A percentile compares a stretch with the other conserved stretches of the same genome.
phyloP scores from a whole-genome alignment of 768 basidiomycete species.

The Boletus pseudopeckii region DNA sequence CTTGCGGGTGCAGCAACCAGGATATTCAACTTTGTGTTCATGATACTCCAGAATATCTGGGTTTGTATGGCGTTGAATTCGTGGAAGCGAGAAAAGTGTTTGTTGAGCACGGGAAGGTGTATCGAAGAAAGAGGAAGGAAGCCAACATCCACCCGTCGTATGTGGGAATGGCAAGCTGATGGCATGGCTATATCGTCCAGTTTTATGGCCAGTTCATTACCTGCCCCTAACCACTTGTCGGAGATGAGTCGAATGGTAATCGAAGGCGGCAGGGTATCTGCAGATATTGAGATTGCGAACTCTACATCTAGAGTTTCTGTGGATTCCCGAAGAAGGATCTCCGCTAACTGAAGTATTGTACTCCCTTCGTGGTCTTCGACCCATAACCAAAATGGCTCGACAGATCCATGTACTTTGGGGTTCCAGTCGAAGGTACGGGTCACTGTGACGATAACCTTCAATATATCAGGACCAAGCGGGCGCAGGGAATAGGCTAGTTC shows the following conservation, averaged over 20 bases:
- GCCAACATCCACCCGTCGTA: conserved; percentile 67
- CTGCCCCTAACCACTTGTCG: conserved; percentile 92
- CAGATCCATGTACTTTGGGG: conserved; percentile 62
- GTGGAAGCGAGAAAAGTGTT: conserved; percentile 44
- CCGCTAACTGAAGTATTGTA: conserved; percentile 78
- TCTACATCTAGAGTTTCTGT: conserved; percentile 60
- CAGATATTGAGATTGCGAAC: conserved; percentile 76
- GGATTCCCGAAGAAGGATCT: conserved; percentile 66
- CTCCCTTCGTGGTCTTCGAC: conserved; percentile 80
- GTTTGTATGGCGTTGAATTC: conserved; percentile 86
- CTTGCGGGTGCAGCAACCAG: conserved; percentile 78
- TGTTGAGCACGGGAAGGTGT: conserved; percentile 39
- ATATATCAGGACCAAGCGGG: conserved; percentile 80
- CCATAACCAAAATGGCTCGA: conserved; percentile 96
- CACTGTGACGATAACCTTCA: conserved; percentile 69
- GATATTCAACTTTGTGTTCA: conserved; percentile 63
- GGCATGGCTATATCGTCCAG: conserved; percentile 81
- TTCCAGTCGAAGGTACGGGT: conserved; percentile 78
- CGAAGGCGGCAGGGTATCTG: conserved; percentile 53
- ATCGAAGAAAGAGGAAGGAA: conserved; percentile 61
- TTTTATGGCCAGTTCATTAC: conserved; percentile 63
- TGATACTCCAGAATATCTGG: conserved; percentile 80
- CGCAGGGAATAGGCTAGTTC: conserved; percentile 64
- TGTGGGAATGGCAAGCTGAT: conserved; percentile 47
- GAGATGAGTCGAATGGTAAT: conserved; percentile 79